phyloP scores from a whole-genome alignment of 441 rosid species.

The Populus hybrid region DNA sequence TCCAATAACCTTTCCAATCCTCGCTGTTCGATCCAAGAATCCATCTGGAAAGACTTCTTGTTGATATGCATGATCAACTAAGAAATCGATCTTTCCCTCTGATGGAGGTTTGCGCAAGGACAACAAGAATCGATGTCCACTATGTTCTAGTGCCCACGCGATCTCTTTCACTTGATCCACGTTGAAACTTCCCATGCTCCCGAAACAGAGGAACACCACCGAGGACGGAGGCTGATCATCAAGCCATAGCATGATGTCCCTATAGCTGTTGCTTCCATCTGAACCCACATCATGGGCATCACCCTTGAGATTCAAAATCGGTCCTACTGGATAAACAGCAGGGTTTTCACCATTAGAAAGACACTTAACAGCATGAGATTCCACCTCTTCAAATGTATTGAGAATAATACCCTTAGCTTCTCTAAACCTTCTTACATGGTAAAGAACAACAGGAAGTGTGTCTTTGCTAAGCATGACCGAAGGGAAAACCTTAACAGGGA shows the following conservation, averaged over 20 bases:
- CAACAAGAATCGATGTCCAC: conserved; percentile 50
- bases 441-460: background rate
- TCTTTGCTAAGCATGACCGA: conserved; percentile 3
- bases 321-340: conserved; percentile 47
- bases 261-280: background rate
- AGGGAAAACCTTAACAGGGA: conserved; percentile 35
- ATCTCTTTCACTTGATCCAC: conserved; percentile 46
- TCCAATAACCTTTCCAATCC: conserved; percentile 38
- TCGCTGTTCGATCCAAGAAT: conserved; percentile 36
- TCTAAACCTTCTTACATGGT: background rate
- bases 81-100: background rate
- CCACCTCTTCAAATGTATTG: conserved; percentile 48
- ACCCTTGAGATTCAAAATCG: conserved; percentile 32
- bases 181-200: conserved; percentile 56
- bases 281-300: background rate
- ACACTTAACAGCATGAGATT: conserved; percentile 25
- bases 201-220: conserved; percentile 66
- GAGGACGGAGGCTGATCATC: conserved; percentile 45
- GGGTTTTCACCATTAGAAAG: conserved; percentile 19
- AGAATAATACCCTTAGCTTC: conserved; percentile 43
- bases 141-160: conserved; percentile 37
- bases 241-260: conserved; percentile 42
- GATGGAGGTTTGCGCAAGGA: conserved; percentile 40
- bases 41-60: conserved; percentile 36
- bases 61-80: conserved; percentile 18